A percentile compares a stretch with the other conserved stretches of the same genome.
Conservation (phyloP, 73 alveolate species). For the Paraurostyla sp. region DNA sequence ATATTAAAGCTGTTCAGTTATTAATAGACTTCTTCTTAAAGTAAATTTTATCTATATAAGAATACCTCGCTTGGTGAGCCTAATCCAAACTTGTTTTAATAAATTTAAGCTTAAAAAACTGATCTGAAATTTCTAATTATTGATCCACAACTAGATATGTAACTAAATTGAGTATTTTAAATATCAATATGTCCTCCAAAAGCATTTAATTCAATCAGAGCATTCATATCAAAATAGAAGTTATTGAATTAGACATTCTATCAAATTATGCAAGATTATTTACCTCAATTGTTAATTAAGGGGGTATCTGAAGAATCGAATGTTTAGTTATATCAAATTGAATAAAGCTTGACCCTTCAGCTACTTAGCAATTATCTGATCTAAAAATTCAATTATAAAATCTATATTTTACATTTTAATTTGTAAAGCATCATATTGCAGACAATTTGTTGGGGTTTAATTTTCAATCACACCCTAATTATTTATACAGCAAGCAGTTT, state of each 20-base stretch:
- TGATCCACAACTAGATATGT: slow-evolving; percentile 34
- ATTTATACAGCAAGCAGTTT: neutral
- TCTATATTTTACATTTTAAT: neutral
- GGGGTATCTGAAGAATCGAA: neutral
- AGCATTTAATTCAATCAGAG: slow-evolving; percentile 21
- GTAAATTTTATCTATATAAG: too few species aligned
- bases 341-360: neutral
- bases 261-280: neutral
- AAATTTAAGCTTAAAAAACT: neutral
- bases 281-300: neutral
- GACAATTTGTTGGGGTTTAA: neutral
- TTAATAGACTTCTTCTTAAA: too few species aligned
- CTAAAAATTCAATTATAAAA: neutral
- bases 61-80: too few species aligned
- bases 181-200: neutral
- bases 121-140: slow-evolving; percentile 1
- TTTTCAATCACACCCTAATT: neutral
- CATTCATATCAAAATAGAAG: neutral
- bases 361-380: neutral
- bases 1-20: too few species aligned
- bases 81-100: too few species aligned
- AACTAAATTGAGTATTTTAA: neutral
- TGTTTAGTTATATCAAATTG: neutral
- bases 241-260: slow-evolving; percentile 15
- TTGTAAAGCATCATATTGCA: neutral